These are phyloP conservation scores for Alternaria alternata DNA, from an alignment of 2,329 filamentous ascomycete genomes.

Conservation along the genomic window DNA sequence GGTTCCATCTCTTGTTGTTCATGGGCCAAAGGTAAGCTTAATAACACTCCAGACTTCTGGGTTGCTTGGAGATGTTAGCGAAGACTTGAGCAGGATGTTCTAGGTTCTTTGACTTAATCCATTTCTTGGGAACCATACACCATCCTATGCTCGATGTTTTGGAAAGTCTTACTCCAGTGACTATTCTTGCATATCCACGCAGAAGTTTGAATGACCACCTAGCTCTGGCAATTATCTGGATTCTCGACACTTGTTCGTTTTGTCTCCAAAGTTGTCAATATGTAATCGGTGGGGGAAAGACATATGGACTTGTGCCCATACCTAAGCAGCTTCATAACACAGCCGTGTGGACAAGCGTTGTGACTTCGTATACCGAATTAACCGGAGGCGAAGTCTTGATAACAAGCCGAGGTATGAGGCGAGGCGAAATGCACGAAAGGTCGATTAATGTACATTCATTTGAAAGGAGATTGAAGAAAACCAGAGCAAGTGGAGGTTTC, in stretches of 20 bases:
- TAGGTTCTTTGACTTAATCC: not conserved
- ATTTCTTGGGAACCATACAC: not conserved
- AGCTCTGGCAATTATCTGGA: not conserved
- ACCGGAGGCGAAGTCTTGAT: conserved; percentile 16
- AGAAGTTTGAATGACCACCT: not conserved
- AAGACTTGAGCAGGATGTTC: not conserved
- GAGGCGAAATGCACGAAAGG: conserved; percentile 11
- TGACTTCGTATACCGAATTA: conserved; percentile 24
- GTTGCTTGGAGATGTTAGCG: too few species aligned
- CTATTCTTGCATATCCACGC: not conserved
- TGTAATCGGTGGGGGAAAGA: conserved; percentile 2
- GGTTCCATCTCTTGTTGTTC: too few species aligned
- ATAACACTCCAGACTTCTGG: too few species aligned
- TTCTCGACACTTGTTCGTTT: not conserved
- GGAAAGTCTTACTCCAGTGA: not conserved
- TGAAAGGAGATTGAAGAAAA: conserved; percentile 23
- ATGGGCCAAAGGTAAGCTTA: too few species aligned
- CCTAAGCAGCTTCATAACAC: not conserved
- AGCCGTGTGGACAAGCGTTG: not conserved
- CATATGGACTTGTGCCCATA: conserved; percentile 6
- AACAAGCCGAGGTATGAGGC: conserved; percentile 18
- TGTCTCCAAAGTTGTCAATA: not conserved
- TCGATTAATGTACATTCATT: conserved; percentile 35
- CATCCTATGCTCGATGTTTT: not conserved
- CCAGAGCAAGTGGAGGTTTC: conserved; percentile 15